Conservation (phyloP, 345 rosid genomes). For the Ailanthus altissimus region DNA sequence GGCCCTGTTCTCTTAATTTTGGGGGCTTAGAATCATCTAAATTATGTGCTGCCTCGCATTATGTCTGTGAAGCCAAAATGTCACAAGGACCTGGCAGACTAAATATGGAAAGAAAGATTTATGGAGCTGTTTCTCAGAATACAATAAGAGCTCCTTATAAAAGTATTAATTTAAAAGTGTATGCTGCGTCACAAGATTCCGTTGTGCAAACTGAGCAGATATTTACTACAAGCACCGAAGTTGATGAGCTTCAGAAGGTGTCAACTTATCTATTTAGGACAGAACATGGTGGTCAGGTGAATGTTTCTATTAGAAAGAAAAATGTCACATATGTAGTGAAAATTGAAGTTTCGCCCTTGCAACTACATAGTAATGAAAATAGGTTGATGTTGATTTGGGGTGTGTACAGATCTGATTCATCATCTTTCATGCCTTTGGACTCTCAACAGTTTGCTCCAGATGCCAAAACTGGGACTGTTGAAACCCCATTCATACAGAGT, state of each 20-base stretch:
- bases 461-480: conserved; percentile 39
- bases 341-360: conserved; percentile 64
- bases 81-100: conserved; percentile 27
- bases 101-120: conserved; percentile 28
- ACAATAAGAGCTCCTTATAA: conserved; percentile 10
- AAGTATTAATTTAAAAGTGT: conserved; percentile 34
- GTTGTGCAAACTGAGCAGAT: conserved; percentile 41
- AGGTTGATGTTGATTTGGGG: conserved; percentile 65
- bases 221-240: conserved; percentile 35
- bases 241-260: conserved; percentile 41
- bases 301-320: conserved; percentile 58
- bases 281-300: conserved; percentile 66
- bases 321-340: conserved; percentile 49
- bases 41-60: conserved; percentile 29
- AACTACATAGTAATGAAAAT: conserved; percentile 33
- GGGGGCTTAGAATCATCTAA: conserved; percentile 41
- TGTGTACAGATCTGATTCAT: conserved; percentile 65
- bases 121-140: conserved; percentile 28
- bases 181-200: conserved; percentile 54
- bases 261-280: conserved; percentile 67
- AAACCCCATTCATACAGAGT: conserved; percentile 47
- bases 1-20: conserved; percentile 33
- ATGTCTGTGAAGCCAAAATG: conserved; percentile 26
- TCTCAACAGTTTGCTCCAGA: conserved; percentile 36
- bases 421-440: conserved; percentile 53